phyloP scores from a whole-genome alignment of 2,329 filamentous ascomycete genomes.

The Dendrostoma leiphaemia region DNA sequence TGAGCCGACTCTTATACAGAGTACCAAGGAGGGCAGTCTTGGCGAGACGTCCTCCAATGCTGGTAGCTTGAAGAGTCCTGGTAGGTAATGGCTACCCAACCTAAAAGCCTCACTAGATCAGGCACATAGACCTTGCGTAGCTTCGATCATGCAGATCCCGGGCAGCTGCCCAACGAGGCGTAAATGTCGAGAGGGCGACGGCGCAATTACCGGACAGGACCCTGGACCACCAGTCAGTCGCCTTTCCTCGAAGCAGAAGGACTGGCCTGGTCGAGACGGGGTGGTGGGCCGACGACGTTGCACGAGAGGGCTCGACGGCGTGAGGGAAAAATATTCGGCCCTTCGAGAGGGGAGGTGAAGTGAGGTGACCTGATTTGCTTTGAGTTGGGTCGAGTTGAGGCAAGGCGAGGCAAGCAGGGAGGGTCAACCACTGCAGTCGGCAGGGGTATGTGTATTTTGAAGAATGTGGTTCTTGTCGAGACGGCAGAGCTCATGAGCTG shows the following conservation, averaged over 20 bases:
- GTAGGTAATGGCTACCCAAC: constrained; percentile 19
- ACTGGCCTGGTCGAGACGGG: constrained; percentile 9
- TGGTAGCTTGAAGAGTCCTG: constrained; percentile 13
- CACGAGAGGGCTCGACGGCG: constrained; percentile 4
- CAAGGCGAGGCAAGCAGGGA: constrained; percentile 15
- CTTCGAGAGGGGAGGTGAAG: not conserved
- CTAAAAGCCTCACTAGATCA: constrained; percentile 16
- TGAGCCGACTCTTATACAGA: constrained; percentile 16
- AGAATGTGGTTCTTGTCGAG: constrained; percentile 10
- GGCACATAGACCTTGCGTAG: constrained; percentile 13
- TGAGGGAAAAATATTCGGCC: not conserved
- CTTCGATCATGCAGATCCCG: constrained; percentile 15
- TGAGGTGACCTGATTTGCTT: no score
- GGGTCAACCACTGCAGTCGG: no score
- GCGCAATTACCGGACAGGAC: constrained; percentile 3
- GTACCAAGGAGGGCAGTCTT: constrained; percentile 11
- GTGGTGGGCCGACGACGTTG: not conserved
- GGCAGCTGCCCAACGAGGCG: constrained; percentile 13
- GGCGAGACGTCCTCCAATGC: constrained; percentile 11
- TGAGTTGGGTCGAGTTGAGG: not conserved
- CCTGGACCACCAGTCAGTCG: constrained; percentile 5
- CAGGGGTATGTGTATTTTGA: constrained; percentile 13
- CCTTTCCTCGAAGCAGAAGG: not conserved
- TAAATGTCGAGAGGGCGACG: constrained; percentile 8
- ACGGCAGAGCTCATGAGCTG: constrained; percentile 3